Conservation (phyloP, 2,329 filamentous ascomycete genomes). For the Epichloe bromicola region DNA sequence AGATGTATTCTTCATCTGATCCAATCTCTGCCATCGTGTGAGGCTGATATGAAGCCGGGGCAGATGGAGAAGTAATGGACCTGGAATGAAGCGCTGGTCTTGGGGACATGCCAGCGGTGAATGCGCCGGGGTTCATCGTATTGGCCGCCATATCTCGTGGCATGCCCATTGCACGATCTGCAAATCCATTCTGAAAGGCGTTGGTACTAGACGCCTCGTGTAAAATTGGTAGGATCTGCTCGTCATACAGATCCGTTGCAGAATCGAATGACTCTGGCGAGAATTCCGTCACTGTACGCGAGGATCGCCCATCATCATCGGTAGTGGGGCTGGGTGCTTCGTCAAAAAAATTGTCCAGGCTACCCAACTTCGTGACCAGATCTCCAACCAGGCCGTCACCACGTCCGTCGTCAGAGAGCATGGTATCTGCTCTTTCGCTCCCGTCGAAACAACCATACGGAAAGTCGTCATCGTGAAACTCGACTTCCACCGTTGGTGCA, state of each 20-base stretch:
- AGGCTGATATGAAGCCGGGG: conserved; percentile 40
- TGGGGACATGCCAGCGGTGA: conserved; percentile 31
- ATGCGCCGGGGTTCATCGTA: conserved; percentile 49
- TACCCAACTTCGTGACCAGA: conserved; percentile 67
- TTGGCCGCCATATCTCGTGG: conserved; percentile 48
- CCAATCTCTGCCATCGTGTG: conserved; percentile 46
- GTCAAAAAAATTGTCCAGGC: conserved; percentile 72
- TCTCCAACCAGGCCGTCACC: conserved; percentile 60
- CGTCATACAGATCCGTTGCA: conserved; percentile 76
- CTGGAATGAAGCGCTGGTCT: conserved; percentile 65
- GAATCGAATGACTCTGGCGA: conserved; percentile 55
- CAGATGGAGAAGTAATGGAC: conserved; percentile 71
- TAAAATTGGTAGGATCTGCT: conserved; percentile 81
- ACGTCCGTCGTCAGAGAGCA: conserved; percentile 76
- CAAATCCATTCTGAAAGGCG: conserved; percentile 80
- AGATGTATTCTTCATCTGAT: conserved; percentile 63
- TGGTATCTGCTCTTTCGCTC: conserved; percentile 68
- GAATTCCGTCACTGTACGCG: conserved; percentile 51
- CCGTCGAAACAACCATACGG: conserved; percentile 66
- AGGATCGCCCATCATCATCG: conserved; percentile 46
- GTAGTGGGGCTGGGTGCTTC: conserved; percentile 48
- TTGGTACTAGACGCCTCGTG: conserved; percentile 71
- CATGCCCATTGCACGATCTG: conserved; percentile 52
- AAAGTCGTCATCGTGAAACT: conserved; percentile 85
- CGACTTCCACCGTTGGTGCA: conserved; percentile 69